Percentiles rank a stretch among this genome's conserved stretches.
phyloP scores from a whole-genome alignment of 371 early-diverging fungal genomes.

The Caulochytrium protostelioides region DNA sequence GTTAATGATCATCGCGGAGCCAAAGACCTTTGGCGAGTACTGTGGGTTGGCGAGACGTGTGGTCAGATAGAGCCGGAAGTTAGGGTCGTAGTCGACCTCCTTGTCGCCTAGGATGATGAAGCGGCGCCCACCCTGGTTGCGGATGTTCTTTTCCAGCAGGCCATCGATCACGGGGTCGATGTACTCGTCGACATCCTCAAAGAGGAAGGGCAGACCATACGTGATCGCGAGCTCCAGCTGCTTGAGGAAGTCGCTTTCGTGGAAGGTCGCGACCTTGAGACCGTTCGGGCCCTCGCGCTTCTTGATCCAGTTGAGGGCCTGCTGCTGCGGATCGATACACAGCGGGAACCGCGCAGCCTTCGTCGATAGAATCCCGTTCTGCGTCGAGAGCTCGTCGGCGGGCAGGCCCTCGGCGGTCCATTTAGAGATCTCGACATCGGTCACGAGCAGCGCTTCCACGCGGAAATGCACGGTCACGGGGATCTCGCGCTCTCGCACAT shows the following conservation, averaged over 20 bases:
- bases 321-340: slow-evolving; percentile 39
- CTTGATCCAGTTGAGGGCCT: slow-evolving; percentile 35
- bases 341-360: slow-evolving; percentile 35
- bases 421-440: slow-evolving; percentile 29
- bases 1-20: slow-evolving; percentile 36
- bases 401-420: slow-evolving; percentile 38
- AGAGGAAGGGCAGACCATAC: slow-evolving; percentile 37
- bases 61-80: slow-evolving; percentile 29
- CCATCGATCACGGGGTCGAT: slow-evolving; percentile 40
- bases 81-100: slow-evolving; percentile 35
- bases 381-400: slow-evolving; percentile 33
- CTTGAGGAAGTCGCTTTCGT: slow-evolving; percentile 35
- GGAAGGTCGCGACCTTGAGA: slow-evolving; percentile 30
- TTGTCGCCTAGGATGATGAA: slow-evolving; percentile 38
- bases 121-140: slow-evolving; percentile 15
- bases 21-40: slow-evolving; percentile 35
- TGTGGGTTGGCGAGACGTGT: slow-evolving; percentile 30
- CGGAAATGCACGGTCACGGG: slow-evolving; percentile 22
- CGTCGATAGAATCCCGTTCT: slow-evolving; percentile 36
- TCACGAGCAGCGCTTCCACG: slow-evolving; percentile 26
- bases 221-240: slow-evolving; percentile 39
- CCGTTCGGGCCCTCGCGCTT: slow-evolving; percentile 26
- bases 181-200: slow-evolving; percentile 41
- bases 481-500: slow-evolving; percentile 13
- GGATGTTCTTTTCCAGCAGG: slow-evolving; percentile 34